These are phyloP conservation scores for Cinnamomum chago DNA, from an alignment of 164 flowering plant genomes.

Conservation along the genomic window DNA sequence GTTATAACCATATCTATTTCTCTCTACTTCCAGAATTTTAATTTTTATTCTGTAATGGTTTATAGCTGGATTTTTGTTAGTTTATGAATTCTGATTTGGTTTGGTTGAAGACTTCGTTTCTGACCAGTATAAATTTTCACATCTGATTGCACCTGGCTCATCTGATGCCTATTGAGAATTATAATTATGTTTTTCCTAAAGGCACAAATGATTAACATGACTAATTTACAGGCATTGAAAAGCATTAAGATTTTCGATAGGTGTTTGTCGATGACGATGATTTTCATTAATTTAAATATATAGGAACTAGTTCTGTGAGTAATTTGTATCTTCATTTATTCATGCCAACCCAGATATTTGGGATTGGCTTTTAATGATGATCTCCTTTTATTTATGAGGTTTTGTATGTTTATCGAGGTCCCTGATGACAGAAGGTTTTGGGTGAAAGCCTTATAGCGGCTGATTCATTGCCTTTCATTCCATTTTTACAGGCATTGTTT, in stretches of 20 bases:
- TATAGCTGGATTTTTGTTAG: not conserved
- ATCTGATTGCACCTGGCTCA: not conserved
- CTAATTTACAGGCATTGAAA: no score
- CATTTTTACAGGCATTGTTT: not conserved
- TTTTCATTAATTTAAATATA: not conserved
- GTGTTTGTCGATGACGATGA: not conserved
- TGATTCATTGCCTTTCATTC: not conserved
- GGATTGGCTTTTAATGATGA: not conserved
- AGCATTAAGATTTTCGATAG: no score
- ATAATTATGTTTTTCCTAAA: not conserved
- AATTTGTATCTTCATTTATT: not conserved
- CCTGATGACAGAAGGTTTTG: not conserved
- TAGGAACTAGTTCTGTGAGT: not conserved
- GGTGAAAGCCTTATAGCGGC: not conserved
- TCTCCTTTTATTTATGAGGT: not conserved
- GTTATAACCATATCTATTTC: not conserved
- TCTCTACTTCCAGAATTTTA: not conserved
- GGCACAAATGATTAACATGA: not conserved
- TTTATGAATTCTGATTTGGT: not conserved
- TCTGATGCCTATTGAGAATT: not conserved
- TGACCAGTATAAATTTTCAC: not conserved
- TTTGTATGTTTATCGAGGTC: not conserved
- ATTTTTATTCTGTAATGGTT: not conserved
- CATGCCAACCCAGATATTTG: not conserved
- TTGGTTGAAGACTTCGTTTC: not conserved